Evolutionary conservation across 768 basidiomycete species (phyloP).

Genomic region (Collybia sordida): DNA sequence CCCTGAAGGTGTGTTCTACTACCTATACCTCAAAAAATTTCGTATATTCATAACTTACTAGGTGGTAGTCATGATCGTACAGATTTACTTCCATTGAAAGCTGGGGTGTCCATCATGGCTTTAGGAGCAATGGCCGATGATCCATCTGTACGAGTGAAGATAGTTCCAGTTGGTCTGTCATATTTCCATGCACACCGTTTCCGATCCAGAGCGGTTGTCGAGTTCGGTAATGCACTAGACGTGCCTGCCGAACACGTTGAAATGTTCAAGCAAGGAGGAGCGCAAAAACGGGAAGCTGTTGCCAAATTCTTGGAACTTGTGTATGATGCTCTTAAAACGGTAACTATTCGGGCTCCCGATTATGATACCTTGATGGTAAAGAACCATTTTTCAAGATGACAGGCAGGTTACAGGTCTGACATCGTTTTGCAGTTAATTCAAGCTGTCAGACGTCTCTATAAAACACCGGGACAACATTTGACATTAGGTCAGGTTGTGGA

Average conservation of each 20-base stretch:
- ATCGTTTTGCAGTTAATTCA: slow-evolving; percentile 73
- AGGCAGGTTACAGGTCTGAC: slow-evolving; percentile 3
- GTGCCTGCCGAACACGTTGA: slow-evolving; percentile 89
- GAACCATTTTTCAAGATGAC: slow-evolving; percentile 14
- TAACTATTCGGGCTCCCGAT: slow-evolving; percentile 93
- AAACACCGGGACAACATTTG: slow-evolving; percentile 90
- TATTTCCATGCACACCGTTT: slow-evolving; percentile 84
- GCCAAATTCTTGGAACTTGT: slow-evolving; percentile 86
- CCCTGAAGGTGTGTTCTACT: slow-evolving; percentile 77
- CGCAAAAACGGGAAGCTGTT: slow-evolving; percentile 87
- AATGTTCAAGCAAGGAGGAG: slow-evolving; percentile 89
- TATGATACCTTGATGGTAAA: slow-evolving; percentile 95
- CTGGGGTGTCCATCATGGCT: slow-evolving; percentile 97
- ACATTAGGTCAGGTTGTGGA: slow-evolving; percentile 96
- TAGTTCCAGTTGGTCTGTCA: slow-evolving; percentile 81
- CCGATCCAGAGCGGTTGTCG: slow-evolving; percentile 94
- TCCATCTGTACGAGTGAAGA: slow-evolving; percentile 82
- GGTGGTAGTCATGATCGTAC: slow-evolving; percentile 98
- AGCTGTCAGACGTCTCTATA: slow-evolving; percentile 91
- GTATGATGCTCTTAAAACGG: slow-evolving; percentile 92
- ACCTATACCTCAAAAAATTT: background rate
- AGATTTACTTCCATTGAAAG: slow-evolving; percentile 94
- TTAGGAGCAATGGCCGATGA: slow-evolving; percentile 96
- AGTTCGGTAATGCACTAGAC: slow-evolving; percentile 89
- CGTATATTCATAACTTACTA: slow-evolving; percentile 27